Conservation (phyloP, 2,329 filamentous ascomycete species). For the Ilyonectria robusta region DNA sequence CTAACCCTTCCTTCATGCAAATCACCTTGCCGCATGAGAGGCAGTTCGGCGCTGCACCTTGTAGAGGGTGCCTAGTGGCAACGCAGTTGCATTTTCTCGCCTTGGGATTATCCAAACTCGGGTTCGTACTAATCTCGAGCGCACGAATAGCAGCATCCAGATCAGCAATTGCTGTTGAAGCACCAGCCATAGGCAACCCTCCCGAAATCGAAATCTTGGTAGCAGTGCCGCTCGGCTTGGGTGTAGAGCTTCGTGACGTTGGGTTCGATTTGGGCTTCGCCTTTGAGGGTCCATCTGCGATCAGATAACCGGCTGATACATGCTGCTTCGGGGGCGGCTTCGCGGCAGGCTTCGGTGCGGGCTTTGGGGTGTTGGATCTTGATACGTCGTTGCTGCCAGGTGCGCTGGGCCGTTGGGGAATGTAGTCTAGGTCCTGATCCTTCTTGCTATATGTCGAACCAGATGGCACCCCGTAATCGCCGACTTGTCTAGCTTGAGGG, state of each 20-base stretch:
- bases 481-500: constrained; percentile 72
- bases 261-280: constrained; percentile 69
- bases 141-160: constrained; percentile 86
- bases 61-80: constrained; percentile 87
- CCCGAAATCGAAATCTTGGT: constrained; percentile 82
- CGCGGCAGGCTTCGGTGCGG: constrained; percentile 47
- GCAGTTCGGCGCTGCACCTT: constrained; percentile 94
- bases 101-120: constrained; percentile 69
- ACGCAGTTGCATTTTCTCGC: constrained; percentile 88
- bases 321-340: constrained; percentile 67
- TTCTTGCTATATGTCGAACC: constrained; percentile 84
- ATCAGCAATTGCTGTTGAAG: constrained; percentile 79
- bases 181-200: constrained; percentile 85
- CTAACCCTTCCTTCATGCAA: constrained; percentile 93
- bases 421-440: constrained; percentile 79
- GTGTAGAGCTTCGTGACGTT: constrained; percentile 66
- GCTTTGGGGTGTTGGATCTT: constrained; percentile 54
- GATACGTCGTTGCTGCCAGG: constrained; percentile 55
- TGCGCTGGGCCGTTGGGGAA: constrained; percentile 65
- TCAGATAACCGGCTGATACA: constrained; percentile 80
- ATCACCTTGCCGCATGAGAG: constrained; percentile 94
- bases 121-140: constrained; percentile 93
- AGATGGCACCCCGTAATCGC: constrained; percentile 73
- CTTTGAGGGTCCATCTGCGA: constrained; percentile 79
- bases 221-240: constrained; percentile 66